These are phyloP conservation scores for Penicillium alfredii DNA, from an alignment of 495 filamentous ascomycete species.

Conservation along the genomic window DNA sequence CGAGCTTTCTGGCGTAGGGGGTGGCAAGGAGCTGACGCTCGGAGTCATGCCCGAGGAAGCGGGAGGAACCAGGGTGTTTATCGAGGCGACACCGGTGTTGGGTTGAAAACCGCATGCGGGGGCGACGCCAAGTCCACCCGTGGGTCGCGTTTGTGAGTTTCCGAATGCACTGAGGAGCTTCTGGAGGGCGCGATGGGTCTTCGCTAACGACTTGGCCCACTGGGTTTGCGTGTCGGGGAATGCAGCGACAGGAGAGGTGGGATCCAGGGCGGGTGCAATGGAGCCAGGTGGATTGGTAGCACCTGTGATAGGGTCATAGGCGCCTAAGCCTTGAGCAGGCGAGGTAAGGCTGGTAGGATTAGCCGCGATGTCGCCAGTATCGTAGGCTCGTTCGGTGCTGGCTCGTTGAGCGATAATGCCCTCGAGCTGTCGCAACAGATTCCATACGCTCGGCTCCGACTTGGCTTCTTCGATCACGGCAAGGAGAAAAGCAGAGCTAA, in stretches of 20 bases:
- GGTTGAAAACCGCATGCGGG: slow-evolving; percentile 7
- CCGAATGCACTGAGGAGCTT: slow-evolving; percentile 40
- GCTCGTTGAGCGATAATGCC: slow-evolving; percentile 41
- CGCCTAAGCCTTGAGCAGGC: slow-evolving; percentile 12
- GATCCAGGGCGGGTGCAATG: slow-evolving; percentile 17
- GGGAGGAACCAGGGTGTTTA: slow-evolving; percentile 16
- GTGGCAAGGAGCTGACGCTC: slow-evolving; percentile 35
- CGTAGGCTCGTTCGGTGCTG: slow-evolving; percentile 29
- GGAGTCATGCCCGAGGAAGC: slow-evolving; percentile 30
- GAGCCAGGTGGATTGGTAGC: slow-evolving; percentile 22
- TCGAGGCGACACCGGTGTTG: slow-evolving; percentile 5
- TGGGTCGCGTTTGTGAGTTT: slow-evolving; percentile 13
- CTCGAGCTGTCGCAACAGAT: slow-evolving; percentile 36
- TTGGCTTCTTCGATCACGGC: slow-evolving; percentile 43
- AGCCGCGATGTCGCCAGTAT: slow-evolving; percentile 12
- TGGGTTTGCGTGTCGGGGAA: slow-evolving; percentile 36
- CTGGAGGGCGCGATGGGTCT: slow-evolving; percentile 42
- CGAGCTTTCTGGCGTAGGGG: slow-evolving; percentile 44
- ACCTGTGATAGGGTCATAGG: slow-evolving; percentile 30
- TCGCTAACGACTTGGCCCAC: slow-evolving; percentile 44
- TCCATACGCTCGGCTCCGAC: slow-evolving; percentile 34
- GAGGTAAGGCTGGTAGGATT: slow-evolving; percentile 16
- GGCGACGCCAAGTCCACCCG: slow-evolving; percentile 5
- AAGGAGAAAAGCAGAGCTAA: slow-evolving; percentile 43
- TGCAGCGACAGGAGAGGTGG: slow-evolving; percentile 23